Evolutionary conservation across 495 filamentous ascomycete genomes (phyloP), one percentile per base, ranked within the genome.

Genomic region (Penicillium simplicissimum): DNA sequence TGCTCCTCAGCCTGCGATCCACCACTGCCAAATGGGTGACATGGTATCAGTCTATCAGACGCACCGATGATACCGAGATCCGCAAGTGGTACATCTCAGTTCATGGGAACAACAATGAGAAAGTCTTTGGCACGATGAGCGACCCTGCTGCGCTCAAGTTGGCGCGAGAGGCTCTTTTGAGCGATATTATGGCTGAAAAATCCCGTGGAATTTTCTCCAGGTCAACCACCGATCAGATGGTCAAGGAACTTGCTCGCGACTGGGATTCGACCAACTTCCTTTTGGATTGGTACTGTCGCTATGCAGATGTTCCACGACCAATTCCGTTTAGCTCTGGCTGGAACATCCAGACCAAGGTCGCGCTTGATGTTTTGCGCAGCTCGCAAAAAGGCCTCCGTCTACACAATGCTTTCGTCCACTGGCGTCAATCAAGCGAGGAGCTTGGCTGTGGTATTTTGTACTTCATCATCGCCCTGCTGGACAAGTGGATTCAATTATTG

Each of bases 321-420:
- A 79, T 84, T 55, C 79, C 82, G 0, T 87, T 82, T 70, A 86
- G 81, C 66, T 82, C 84, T n/a, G 81, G 80, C 8, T 87, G 85
- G 84, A 87, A 87, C 52, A 79, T 85, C 14, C 80, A 82, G 65
- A 76, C 78, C 0, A 84, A 84, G 65, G 84, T 84, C 1, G 85
- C 76, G 14, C 62, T 84, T 28, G 82, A 87, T 63, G 81, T 73
- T 33, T 70, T 87, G 52, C 75, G 75, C 35, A 79, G 78, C 56
- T 76, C 79, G 17, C 84, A 87, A 61, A 85, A 84, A 66, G 85
- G 84, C 10, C 77, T 87, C 5, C 73, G 78, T 25, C 69, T 86
- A n/a, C 85, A 87, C 71, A 87, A 82, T 65, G 79, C 83, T 4
- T 87, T 87, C 66, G 77, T 87, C 37, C 84, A 85, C 60, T 87